Conservation (phyloP, 73 alveolate genomes). For the Paramecium caudatum region DNA sequence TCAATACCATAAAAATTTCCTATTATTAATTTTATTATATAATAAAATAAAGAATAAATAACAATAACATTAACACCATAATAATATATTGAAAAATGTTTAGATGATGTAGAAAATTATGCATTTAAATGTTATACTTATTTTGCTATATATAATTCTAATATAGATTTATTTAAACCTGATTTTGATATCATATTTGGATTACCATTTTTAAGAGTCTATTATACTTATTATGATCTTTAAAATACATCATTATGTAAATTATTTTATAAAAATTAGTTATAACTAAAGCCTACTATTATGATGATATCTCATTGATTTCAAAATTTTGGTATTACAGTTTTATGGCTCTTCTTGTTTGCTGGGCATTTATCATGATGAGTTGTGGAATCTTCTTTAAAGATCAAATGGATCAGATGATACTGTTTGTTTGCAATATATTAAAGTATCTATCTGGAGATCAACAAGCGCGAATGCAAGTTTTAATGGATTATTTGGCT, state of each 20-base stretch:
- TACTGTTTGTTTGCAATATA: not conserved
- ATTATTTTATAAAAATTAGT: not conserved
- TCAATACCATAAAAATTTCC: constrained; percentile 25
- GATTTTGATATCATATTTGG: constrained; percentile 45
- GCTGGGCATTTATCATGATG: constrained; percentile 60
- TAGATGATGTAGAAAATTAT: constrained; percentile 28
- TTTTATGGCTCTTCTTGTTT: constrained; percentile 22
- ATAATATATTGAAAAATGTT: constrained; percentile 46
- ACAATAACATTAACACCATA: not conserved
- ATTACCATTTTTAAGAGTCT: constrained; percentile 31
- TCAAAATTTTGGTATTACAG: constrained; percentile 69
- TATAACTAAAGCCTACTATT: constrained; percentile 33
- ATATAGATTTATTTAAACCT: constrained; percentile 8
- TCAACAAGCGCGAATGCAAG: constrained; percentile 45
- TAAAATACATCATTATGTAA: constrained; percentile 22
- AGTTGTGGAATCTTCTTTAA: constrained; percentile 54
- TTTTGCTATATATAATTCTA: constrained; percentile 16
- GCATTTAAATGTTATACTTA: constrained; percentile 13
- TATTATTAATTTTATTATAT: not conserved
- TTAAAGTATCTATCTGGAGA: constrained; percentile 26
- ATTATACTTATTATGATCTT: constrained; percentile 42
- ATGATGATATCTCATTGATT: not conserved
- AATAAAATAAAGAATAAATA: not conserved
- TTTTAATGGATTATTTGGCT: not conserved
- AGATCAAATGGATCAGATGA: constrained; percentile 45